Percentiles rank a stretch among this genome's conserved stretches.
Conservation (phyloP, 75 land plant genomes). For the Selaginella moellendorffii region DNA sequence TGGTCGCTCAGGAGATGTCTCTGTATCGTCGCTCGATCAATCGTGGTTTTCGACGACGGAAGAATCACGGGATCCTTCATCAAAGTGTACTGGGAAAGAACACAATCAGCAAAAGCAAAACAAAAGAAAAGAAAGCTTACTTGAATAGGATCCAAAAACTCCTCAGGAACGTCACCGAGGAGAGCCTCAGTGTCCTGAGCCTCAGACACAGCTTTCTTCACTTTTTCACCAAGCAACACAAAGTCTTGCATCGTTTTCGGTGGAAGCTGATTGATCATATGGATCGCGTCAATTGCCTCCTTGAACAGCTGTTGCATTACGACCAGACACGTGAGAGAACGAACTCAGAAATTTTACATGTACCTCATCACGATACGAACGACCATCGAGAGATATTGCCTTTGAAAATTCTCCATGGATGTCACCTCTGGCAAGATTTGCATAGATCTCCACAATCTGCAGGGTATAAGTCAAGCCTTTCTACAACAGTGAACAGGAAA, state of each 20-base stretch:
- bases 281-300: not conserved
- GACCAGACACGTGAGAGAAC: too few relatives aligned
- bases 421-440: conserved; percentile 3
- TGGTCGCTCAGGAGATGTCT: conserved; percentile 7
- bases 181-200: not conserved
- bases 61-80: conserved; percentile 10
- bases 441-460: conserved; percentile 1
- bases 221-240: not conserved
- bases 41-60: conserved; percentile 2
- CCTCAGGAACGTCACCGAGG: not conserved
- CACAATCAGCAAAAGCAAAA: too few relatives aligned
- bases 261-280: not conserved
- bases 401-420: not conserved
- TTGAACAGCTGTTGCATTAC: not conserved
- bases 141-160: conserved; percentile 6
- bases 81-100: conserved; percentile 3
- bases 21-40: conserved; percentile 2
- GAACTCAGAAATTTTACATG: too few relatives aligned
- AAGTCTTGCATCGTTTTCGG: not conserved
- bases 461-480: not conserved
- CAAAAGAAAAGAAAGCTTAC: too few relatives aligned
- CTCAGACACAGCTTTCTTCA: not conserved
- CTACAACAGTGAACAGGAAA: not conserved
- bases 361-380: not conserved
- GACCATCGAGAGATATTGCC: not conserved